A percentile compares a stretch with the other conserved stretches of the same genome.
These are phyloP conservation scores for Colletotrichum kahawae DNA, from an alignment of 2,329 filamentous ascomycete species.

Conservation along the genomic window DNA sequence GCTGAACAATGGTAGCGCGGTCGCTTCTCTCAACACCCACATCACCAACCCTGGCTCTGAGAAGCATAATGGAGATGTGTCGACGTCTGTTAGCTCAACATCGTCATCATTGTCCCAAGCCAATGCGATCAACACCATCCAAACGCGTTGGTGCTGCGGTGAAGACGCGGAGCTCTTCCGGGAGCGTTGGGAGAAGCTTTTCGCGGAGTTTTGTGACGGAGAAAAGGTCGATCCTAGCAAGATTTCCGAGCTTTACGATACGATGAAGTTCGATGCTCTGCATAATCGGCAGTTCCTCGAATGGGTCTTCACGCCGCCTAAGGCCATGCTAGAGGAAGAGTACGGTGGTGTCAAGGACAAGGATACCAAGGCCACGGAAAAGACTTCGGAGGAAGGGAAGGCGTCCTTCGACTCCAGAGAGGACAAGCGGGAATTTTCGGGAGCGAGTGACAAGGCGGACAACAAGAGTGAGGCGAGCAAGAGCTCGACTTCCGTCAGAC, in stretches of 20 bases:
- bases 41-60: constrained; percentile 58
- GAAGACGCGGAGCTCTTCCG: constrained; percentile 95
- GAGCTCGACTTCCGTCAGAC: constrained; percentile 38
- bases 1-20: constrained; percentile 67
- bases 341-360: constrained; percentile 48
- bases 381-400: constrained; percentile 45
- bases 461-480: constrained; percentile 39
- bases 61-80: constrained; percentile 46
- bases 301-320: constrained; percentile 93
- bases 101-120: constrained; percentile 62
- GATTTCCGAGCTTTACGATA: constrained; percentile 97
- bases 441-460: constrained; percentile 46
- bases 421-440: constrained; percentile 33
- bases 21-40: constrained; percentile 65
- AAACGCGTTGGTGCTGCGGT: constrained; percentile 93
- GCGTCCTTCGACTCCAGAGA: constrained; percentile 41
- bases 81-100: constrained; percentile 41
- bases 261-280: constrained; percentile 98
- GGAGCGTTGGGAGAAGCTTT: constrained; percentile 98
- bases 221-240: constrained; percentile 99
- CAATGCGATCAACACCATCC: constrained; percentile 72
- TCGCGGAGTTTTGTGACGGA: constrained; percentile 92
- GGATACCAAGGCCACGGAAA: constrained; percentile 35
- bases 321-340: constrained; percentile 77
- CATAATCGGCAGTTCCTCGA: constrained; percentile 97